These are phyloP conservation scores for Andrographis paniculata DNA, from an alignment of 305 asterid genomes.

Conservation along the genomic window DNA sequence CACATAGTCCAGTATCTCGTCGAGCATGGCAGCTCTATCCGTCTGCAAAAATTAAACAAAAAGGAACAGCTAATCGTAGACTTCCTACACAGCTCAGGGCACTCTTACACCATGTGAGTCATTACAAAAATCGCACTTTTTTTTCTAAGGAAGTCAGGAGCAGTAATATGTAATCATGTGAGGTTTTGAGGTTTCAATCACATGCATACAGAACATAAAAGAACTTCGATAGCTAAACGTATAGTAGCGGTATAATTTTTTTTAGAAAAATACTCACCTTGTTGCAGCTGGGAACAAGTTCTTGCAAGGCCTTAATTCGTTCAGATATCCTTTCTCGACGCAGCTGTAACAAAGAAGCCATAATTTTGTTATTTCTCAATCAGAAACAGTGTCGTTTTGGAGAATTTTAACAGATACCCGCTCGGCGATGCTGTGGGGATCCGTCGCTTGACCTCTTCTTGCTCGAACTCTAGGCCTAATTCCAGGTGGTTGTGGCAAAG, in stretches of 20 bases:
- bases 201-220: not conserved
- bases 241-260: no score
- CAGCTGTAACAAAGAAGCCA: slow-evolving; percentile 40
- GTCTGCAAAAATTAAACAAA: slow-evolving; percentile 34
- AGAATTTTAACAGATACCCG: no score
- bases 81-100: no score
- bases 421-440: slow-evolving; percentile 94
- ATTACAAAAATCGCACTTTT: not conserved
- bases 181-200: no score
- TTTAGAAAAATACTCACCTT: slow-evolving; percentile 39
- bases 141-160: no score
- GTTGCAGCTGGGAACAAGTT: slow-evolving; percentile 91
- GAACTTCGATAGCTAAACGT: slow-evolving; percentile 5
- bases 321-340: slow-evolving; percentile 90
- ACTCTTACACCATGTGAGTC: no score
- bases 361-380: slow-evolving; percentile 17
- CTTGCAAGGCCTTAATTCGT: slow-evolving; percentile 90
- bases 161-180: no score
- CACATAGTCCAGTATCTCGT: slow-evolving; percentile 90
- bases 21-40: slow-evolving; percentile 94
- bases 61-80: not conserved
- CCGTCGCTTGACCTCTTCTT: slow-evolving; percentile 91
- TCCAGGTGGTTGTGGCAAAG: slow-evolving; percentile 66
- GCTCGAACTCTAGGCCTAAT: slow-evolving; percentile 85
- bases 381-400: no score